Conservation (phyloP, 805 yeast genomes). For the Clavispora asparagi region DNA sequence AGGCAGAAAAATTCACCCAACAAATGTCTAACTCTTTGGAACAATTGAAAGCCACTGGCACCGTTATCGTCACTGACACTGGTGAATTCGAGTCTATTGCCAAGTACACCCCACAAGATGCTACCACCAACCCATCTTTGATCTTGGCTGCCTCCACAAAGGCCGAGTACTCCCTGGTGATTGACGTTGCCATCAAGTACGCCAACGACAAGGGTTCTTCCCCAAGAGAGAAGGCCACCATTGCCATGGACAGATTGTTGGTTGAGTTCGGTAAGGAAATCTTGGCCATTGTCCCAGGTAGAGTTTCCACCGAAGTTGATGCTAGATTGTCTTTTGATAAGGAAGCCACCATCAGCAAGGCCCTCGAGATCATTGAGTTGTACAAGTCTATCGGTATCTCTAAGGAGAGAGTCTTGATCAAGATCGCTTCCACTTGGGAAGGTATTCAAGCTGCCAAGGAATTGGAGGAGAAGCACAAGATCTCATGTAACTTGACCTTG, state of each 20-base stretch:
- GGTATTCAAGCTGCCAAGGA: constrained; percentile 99
- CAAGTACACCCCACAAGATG: constrained; percentile 97
- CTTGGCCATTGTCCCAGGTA: constrained; percentile 92
- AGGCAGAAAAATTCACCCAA: neutral
- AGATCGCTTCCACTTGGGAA: constrained; percentile 98
- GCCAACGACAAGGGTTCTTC: constrained; percentile 63
- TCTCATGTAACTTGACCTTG: constrained; percentile 93
- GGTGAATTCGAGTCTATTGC: constrained; percentile 99
- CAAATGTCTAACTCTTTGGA: constrained; percentile 65
- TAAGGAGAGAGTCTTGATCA: constrained; percentile 89
- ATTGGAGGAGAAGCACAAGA: constrained; percentile 82
- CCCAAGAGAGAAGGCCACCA: constrained; percentile 63
- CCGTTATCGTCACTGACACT: constrained; percentile 96
- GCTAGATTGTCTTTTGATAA: constrained; percentile 97
- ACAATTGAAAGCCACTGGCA: constrained; percentile 91
- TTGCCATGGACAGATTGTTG: constrained; percentile 86
- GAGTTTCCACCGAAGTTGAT: constrained; percentile 98
- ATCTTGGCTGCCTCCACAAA: constrained; percentile 93
- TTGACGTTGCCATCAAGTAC: constrained; percentile 85
- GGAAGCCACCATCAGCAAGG: constrained; percentile 90
- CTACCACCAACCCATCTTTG: constrained; percentile 97
- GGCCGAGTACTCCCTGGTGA: constrained; percentile 80
- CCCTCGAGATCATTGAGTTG: constrained; percentile 80
- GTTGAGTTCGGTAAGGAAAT: constrained; percentile 96
- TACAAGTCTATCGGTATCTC: constrained; percentile 80